Base-by-base conservation (phyloP, 2,329 filamentous ascomycete species). In the Trichophyton verrucosum region DNA sequence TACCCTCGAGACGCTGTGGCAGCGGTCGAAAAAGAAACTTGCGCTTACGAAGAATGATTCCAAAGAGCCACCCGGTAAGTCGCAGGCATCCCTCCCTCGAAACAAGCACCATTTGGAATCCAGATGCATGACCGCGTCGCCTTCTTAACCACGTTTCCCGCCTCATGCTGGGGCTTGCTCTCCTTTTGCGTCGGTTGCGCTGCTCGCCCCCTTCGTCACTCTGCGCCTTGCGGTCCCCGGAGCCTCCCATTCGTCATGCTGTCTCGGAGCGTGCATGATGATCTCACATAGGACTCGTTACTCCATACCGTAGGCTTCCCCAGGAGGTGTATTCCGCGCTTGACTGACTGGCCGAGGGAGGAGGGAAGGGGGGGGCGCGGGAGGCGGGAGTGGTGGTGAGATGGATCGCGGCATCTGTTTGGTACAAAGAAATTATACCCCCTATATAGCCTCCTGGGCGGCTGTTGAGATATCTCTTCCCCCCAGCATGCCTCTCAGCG, bases 21-120 rank as follows among this genome's bases (percentile, higher is more conserved):
- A 61, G 59, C 59, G 61, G 51, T 61, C 63, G 38, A 64, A 63
- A 58, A 61, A 64, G 47, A 61, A 60, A 56, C 58, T 65, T 58
- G 61, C 57, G 49, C 30, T 64, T 53, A 59, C 61, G 27, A 60
- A 62, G 24, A 61, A 60, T 30, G 59, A 61, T 58, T 57, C 63
- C 49, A 63, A 64, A 58, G 57, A 58, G 20, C 59, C 57, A 57
- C 38, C 61, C 60, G 62, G 61, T 63, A 46, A 61, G 61, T 62
- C 20, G 46, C 30, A 56, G 33, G 22, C 15, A 22, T 44, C 6
- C n/a, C 17, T 56, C n/a, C 20, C 27, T 30, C 44, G 15, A 42
- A 13, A 42, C 46, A 27, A 15, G n/a, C 22, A 17, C 27, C 11
- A 47, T 59, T 53, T 55, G 57, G 46, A 59, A 30, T 33, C 44